Conservation (phyloP, 257 asterid species). For the Nicotiana knightiana region DNA sequence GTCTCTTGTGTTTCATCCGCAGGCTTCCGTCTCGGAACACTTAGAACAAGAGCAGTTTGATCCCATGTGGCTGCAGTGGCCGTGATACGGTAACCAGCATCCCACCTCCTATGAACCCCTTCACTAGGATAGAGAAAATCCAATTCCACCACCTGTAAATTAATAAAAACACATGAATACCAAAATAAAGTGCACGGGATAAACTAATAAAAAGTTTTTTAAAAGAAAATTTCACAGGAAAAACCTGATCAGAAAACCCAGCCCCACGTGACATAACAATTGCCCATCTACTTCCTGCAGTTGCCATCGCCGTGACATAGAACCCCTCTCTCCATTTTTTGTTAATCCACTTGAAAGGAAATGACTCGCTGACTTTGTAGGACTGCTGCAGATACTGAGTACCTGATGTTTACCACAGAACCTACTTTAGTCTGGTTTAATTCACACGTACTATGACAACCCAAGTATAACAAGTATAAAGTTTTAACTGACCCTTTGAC, state of each 20-base stretch:
- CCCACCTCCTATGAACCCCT: constrained; percentile 68
- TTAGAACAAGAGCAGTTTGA: constrained; percentile 59
- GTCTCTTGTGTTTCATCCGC: constrained; percentile 78
- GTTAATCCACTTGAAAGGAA: constrained; percentile 77
- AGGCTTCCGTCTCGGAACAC: constrained; percentile 53
- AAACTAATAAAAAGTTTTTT: neutral
- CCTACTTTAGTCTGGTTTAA: neutral
- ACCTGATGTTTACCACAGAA: constrained; percentile 24
- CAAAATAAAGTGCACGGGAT: neutral
- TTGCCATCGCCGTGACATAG: constrained; percentile 62
- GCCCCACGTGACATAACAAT: constrained; percentile 70
- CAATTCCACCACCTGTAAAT: constrained; percentile 55
- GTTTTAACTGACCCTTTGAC: constrained; percentile 50
- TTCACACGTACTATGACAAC: neutral
- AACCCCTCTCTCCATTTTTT: constrained; percentile 69
- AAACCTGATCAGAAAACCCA: constrained; percentile 62
- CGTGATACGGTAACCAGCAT: constrained; percentile 56
- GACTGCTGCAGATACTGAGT: constrained; percentile 66
- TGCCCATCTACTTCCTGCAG: constrained; percentile 62
- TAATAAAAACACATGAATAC: neutral
- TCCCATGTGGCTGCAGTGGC: constrained; percentile 63
- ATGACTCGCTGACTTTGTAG: constrained; percentile 58
- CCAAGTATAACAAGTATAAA: neutral
- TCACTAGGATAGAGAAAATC: constrained; percentile 69
- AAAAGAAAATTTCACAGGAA: neutral